Percentiles rank a stretch among this genome's conserved stretches.
Conservation (phyloP, 1,139 yeast genomes). For the Saccharomyces hybrid region DNA sequence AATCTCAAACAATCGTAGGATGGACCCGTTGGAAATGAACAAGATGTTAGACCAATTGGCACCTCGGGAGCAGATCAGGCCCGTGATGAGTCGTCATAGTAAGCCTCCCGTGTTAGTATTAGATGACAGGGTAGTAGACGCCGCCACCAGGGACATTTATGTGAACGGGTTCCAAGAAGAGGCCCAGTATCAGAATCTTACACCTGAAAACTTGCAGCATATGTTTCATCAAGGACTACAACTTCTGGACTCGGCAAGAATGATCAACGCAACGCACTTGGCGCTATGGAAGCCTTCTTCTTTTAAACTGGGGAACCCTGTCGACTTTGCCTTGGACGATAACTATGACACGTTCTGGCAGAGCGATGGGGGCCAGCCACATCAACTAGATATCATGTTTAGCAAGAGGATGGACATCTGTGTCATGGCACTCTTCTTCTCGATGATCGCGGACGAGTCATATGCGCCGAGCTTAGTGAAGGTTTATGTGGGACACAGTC, state of each 20-base stretch:
- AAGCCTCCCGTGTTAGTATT: slow-evolving; percentile 6
- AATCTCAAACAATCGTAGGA: neutral
- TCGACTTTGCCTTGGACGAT: slow-evolving; percentile 65
- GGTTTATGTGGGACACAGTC: slow-evolving; percentile 76
- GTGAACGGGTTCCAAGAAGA: slow-evolving; percentile 16
- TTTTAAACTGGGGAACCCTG: slow-evolving; percentile 62
- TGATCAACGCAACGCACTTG: slow-evolving; percentile 63
- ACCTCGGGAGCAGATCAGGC: slow-evolving; percentile 10
- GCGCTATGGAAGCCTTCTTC: slow-evolving; percentile 88
- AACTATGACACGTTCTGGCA: slow-evolving; percentile 83
- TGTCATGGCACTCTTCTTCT: slow-evolving; percentile 55
- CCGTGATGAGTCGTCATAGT: slow-evolving; percentile 6
- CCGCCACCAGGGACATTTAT: slow-evolving; percentile 11
- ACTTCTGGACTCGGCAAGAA: slow-evolving; percentile 15
- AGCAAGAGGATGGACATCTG: slow-evolving; percentile 68
- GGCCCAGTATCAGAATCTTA: slow-evolving; percentile 8
- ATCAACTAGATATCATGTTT: slow-evolving; percentile 71
- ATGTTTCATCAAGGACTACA: slow-evolving; percentile 20
- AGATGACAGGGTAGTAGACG: slow-evolving; percentile 16
- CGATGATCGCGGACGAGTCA: slow-evolving; percentile 74
- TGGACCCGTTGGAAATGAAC: slow-evolving; percentile 3
- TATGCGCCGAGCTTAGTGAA: slow-evolving; percentile 78
- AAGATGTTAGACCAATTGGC: slow-evolving; percentile 10
- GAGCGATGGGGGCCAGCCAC: slow-evolving; percentile 91
- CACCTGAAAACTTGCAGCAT: slow-evolving; percentile 12